These are phyloP conservation scores for Bacterosira constricta DNA, from an alignment of 108 stramenopile species.

Conservation along the genomic window DNA sequence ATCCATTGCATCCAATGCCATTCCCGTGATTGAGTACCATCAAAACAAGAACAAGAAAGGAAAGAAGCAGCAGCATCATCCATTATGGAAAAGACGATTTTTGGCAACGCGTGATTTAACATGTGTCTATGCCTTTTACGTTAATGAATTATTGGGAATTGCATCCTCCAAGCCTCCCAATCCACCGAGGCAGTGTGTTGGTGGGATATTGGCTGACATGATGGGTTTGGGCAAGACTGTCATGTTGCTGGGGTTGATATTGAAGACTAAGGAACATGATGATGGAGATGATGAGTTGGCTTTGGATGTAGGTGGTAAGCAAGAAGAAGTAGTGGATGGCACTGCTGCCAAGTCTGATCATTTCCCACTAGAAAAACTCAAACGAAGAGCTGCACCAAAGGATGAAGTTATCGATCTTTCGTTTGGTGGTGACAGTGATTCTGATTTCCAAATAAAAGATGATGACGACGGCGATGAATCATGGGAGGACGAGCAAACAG, in stretches of 20 bases:
- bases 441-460: not conserved
- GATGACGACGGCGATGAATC: slow-evolving; percentile 16
- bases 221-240: slow-evolving; percentile 87
- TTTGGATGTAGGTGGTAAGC: not conserved
- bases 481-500: not conserved
- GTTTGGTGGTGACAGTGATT: slow-evolving; percentile 15
- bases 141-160: slow-evolving; percentile 70
- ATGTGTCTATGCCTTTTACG: slow-evolving; percentile 70
- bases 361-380: not conserved
- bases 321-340: not conserved
- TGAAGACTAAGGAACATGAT: slow-evolving; percentile 47
- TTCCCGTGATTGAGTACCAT: slow-evolving; percentile 29
- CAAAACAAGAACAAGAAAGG: not conserved
- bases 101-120: slow-evolving; percentile 46
- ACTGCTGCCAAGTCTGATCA: not conserved
- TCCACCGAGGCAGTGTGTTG: slow-evolving; percentile 73
- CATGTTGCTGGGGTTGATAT: slow-evolving; percentile 71
- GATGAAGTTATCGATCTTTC: slow-evolving; percentile 31
- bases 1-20: slow-evolving; percentile 19
- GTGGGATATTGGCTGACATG: slow-evolving; percentile 77
- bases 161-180: slow-evolving; percentile 62
- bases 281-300: not conserved
- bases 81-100: slow-evolving; percentile 78
- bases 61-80: slow-evolving; percentile 54
- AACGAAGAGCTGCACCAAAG: not conserved